These are phyloP conservation scores for Beauveria caledonica DNA, from an alignment of 2,329 filamentous ascomycete genomes.

Conservation along the genomic window DNA sequence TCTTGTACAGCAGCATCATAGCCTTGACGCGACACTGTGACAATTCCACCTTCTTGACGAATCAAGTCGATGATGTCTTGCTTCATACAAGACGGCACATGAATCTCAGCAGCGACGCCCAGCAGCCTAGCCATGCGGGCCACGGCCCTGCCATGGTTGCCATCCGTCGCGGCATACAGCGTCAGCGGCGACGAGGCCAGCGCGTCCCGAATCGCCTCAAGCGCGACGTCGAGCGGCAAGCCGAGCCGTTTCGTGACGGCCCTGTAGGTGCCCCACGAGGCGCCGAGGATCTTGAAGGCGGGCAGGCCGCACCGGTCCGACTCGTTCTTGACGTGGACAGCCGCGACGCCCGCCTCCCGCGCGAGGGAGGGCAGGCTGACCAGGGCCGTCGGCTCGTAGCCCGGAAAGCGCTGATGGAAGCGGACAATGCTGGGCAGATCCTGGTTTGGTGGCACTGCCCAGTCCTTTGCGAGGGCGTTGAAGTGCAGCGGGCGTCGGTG, in stretches of 20 bases:
- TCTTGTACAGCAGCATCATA: conserved; percentile 56
- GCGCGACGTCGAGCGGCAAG: conserved; percentile 31
- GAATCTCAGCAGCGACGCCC: conserved; percentile 46
- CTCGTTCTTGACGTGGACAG: conserved; percentile 61
- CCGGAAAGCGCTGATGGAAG: conserved; percentile 52
- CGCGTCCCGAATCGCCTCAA: conserved; percentile 34
- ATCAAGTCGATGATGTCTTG: conserved; percentile 46
- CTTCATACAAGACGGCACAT: conserved; percentile 54
- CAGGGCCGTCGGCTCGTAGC: conserved; percentile 61
- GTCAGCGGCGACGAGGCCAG: conserved; percentile 25
- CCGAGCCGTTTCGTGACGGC: conserved; percentile 40
- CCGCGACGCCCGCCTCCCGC: conserved; percentile 42
- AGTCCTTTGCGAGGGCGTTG: neutral
- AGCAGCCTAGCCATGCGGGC: conserved; percentile 59
- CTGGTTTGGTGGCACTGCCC: conserved; percentile 16
- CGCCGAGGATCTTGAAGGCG: conserved; percentile 72
- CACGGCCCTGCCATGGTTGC: conserved; percentile 69
- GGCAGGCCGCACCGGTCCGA: conserved; percentile 56
- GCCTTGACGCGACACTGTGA: conserved; percentile 45
- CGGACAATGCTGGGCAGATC: conserved; percentile 49
- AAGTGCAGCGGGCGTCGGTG: conserved; percentile 10
- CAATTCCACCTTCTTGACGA: conserved; percentile 51
- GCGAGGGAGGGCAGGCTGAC: conserved; percentile 43
- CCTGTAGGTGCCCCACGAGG: conserved; percentile 62
- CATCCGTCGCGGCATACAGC: conserved; percentile 61